Conservation (phyloP, 108 stramenopile species). For the Cyclotella choctawhatcheeana region DNA sequence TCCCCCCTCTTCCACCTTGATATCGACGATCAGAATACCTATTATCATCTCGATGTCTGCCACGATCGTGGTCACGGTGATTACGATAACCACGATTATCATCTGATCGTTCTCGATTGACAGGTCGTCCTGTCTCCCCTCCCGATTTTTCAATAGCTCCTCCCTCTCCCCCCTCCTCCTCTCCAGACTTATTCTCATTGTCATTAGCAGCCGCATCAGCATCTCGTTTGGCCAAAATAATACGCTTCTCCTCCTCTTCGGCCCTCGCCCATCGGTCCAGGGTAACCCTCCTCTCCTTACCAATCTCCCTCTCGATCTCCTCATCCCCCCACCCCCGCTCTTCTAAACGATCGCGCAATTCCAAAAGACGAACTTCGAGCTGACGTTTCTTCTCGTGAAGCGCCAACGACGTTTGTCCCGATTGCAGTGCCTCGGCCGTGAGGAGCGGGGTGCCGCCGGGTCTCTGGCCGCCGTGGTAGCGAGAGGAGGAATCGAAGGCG, state of each 20-base stretch:
- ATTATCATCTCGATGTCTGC: not conserved
- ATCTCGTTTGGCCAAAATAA: not conserved
- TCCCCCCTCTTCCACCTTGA: conserved; percentile 29
- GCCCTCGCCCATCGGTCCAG: conserved; percentile 37
- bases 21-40: not conserved
- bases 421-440: conserved; percentile 61
- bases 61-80: not conserved
- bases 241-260: conserved; percentile 14
- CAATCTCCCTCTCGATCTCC: conserved; percentile 73
- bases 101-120: too few species aligned
- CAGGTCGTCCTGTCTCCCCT: too few species aligned
- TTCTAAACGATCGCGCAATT: conserved; percentile 78
- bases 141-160: conserved; percentile 6
- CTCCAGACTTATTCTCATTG: conserved; percentile 20
- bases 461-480: conserved; percentile 29
- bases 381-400: conserved; percentile 68
- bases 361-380: conserved; percentile 77
- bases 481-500: conserved; percentile 34
- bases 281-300: conserved; percentile 57
- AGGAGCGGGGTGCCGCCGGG: conserved; percentile 46
- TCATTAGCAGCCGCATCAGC: not conserved
- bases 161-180: conserved; percentile 7
- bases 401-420: conserved; percentile 72
- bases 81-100: conserved; percentile 5
- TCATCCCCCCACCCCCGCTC: conserved; percentile 54